Conservation (phyloP, 2,329 filamentous ascomycete species). For the Paracoccidioides lutzii region DNA sequence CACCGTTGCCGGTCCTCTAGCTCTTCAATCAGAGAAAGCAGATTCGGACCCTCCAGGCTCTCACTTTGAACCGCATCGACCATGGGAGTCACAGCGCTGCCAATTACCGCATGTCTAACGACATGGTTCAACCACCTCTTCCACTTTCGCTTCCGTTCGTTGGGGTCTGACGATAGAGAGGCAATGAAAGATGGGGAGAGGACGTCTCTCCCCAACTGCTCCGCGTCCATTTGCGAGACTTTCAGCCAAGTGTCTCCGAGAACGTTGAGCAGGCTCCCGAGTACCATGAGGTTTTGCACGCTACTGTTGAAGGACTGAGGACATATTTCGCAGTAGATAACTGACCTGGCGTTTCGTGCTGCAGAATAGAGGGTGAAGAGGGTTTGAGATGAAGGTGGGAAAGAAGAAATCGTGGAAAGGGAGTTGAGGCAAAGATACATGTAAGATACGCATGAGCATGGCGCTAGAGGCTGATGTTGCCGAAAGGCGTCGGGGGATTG, state of each 20-base stretch:
- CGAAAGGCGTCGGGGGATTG: neutral
- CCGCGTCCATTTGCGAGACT: conserved; percentile 24
- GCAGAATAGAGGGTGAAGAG: conserved; percentile 32
- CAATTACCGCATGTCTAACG: conserved; percentile 25
- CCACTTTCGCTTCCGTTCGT: conserved; percentile 21
- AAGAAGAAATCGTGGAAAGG: conserved; percentile 29
- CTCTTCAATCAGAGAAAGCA: conserved; percentile 28
- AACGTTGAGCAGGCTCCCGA: conserved; percentile 33
- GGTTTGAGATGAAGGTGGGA: conserved; percentile 31
- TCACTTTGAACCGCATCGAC: conserved; percentile 12
- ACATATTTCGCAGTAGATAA: conserved; percentile 32
- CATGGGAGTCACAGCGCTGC: conserved; percentile 17
- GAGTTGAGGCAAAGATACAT: conserved; percentile 33
- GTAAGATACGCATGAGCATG: conserved; percentile 30
- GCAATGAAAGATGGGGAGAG: conserved; percentile 22
- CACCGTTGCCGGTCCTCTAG: conserved; percentile 31
- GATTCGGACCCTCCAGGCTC: conserved; percentile 22
- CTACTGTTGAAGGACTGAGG: conserved; percentile 30
- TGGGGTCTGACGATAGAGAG: conserved; percentile 16
- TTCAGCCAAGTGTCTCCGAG: conserved; percentile 33
- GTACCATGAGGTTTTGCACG: conserved; percentile 35
- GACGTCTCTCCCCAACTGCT: conserved; percentile 24
- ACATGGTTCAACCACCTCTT: conserved; percentile 27
- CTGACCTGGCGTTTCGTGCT: conserved; percentile 28
- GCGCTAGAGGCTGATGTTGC: conserved; percentile 6